These are phyloP conservation scores for Lichtheimia corymbifera DNA, from an alignment of 371 early-diverging fungal species.

Conservation along the genomic window DNA sequence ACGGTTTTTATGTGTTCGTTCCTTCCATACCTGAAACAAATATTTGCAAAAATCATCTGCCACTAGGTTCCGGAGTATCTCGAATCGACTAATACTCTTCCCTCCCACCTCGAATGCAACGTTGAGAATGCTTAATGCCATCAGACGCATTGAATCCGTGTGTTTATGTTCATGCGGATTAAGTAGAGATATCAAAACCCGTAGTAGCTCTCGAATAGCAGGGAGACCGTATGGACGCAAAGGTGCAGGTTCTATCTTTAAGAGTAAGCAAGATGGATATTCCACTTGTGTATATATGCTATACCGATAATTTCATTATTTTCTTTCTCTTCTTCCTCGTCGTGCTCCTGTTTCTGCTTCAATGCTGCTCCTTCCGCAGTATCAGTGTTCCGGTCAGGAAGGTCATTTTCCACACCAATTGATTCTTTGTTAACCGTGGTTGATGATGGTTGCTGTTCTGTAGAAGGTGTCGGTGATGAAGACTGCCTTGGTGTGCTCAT, in stretches of 20 bases:
- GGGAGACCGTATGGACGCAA: slow-evolving; percentile 77
- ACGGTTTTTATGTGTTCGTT: background rate
- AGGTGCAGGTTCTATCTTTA: slow-evolving; percentile 9
- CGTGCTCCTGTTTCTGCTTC: slow-evolving; percentile 9
- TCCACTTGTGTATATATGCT: background rate
- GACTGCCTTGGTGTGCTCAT: slow-evolving; percentile 43
- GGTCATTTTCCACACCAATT: no score
- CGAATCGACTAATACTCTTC: slow-evolving; percentile 70
- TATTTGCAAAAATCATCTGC: slow-evolving; percentile 86
- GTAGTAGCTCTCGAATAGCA: slow-evolving; percentile 84
- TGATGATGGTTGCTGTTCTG: no score
- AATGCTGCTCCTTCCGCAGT: slow-evolving; percentile 4
- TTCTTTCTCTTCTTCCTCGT: slow-evolving; percentile 1
- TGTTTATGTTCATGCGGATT: slow-evolving; percentile 91
- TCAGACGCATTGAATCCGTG: slow-evolving; percentile 90
- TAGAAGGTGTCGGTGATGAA: slow-evolving; percentile 21
- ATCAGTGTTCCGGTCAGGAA: slow-evolving; percentile 1
- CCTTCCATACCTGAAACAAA: slow-evolving; percentile 71
- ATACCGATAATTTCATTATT: background rate
- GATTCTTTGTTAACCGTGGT: no score
- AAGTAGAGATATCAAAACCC: slow-evolving; percentile 86
- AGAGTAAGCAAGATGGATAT: background rate
- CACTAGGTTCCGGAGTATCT: slow-evolving; percentile 68
- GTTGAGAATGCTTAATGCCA: slow-evolving; percentile 81
- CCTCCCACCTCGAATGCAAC: slow-evolving; percentile 88